Evolutionary conservation across 441 rosid genomes (phyloP).

Genomic region (Erodium chrysanthum): DNA sequence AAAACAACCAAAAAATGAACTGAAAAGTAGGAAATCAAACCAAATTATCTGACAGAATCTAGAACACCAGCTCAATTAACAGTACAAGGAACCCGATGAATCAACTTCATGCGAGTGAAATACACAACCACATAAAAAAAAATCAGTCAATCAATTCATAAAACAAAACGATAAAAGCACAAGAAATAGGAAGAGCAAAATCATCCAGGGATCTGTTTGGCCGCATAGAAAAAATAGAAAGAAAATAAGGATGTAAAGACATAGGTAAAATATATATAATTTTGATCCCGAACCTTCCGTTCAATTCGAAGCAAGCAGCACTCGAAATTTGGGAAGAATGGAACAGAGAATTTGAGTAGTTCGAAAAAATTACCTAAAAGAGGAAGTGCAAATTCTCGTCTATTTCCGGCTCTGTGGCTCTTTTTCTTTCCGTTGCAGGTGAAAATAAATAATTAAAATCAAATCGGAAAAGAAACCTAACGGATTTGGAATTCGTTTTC

Average conservation of each 20-base stretch:
- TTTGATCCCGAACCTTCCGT: no score
- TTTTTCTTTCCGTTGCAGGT: not conserved
- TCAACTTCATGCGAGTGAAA: not conserved
- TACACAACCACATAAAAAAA: not conserved
- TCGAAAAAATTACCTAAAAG: not conserved
- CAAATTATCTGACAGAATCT: not conserved
- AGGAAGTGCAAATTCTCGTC: not conserved
- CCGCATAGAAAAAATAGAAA: no score
- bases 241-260: no score
- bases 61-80: not conserved
- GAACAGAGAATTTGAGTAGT: not conserved
- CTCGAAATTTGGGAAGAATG: not conserved
- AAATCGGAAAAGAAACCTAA: not conserved
- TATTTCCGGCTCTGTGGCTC: not conserved
- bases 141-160: conserved; percentile 7
- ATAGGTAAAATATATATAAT: no score
- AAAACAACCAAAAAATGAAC: not conserved
- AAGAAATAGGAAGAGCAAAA: no score
- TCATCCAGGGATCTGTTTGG: no score
- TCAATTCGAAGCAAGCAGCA: no score
- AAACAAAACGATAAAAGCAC: not conserved
- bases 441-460: not conserved
- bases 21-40: not conserved
- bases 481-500: not conserved
- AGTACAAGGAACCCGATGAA: not conserved